phyloP scores from a whole-genome alignment of 331 rosid species.

The Quercus tomentella region DNA sequence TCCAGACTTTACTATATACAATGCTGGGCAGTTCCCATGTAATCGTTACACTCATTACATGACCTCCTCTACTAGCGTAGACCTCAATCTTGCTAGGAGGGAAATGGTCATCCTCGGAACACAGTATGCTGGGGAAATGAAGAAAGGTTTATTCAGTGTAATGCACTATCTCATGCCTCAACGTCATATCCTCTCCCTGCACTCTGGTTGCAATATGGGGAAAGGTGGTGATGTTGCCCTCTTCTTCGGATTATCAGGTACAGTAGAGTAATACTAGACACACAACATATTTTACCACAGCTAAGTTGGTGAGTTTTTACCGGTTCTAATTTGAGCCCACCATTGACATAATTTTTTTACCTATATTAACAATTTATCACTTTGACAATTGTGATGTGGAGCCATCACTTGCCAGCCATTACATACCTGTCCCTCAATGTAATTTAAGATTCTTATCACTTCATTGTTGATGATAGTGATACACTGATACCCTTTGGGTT shows the following conservation, averaged over 20 bases:
- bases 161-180: constrained; percentile 98
- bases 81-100: constrained; percentile 87
- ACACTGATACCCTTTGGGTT: background rate
- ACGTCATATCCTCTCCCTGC: constrained; percentile 87
- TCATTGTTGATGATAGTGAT: background rate
- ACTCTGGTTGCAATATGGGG: constrained; percentile 96
- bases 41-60: constrained; percentile 95
- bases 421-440: background rate
- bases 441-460: background rate
- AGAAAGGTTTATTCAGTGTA: constrained; percentile 93
- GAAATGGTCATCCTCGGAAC: constrained; percentile 99
- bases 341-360: too few relatives aligned
- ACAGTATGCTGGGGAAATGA: constrained; percentile 98
- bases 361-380: too few relatives aligned
- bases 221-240: constrained; percentile 94
- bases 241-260: constrained; percentile 98
- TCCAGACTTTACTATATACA: constrained; percentile 98
- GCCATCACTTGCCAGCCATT: constrained; percentile 9
- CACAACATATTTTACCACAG: too few relatives aligned
- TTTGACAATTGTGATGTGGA: background rate
- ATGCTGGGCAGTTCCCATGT: constrained; percentile 95
- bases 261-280: background rate
- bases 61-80: constrained; percentile 99
- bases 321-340: too few relatives aligned
- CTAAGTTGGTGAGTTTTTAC: too few relatives aligned